Percentiles rank a stretch among this genome's conserved stretches.
phyloP scores from a whole-genome alignment of 331 rosid genomes.

The Rhamnella rubrinervis region DNA sequence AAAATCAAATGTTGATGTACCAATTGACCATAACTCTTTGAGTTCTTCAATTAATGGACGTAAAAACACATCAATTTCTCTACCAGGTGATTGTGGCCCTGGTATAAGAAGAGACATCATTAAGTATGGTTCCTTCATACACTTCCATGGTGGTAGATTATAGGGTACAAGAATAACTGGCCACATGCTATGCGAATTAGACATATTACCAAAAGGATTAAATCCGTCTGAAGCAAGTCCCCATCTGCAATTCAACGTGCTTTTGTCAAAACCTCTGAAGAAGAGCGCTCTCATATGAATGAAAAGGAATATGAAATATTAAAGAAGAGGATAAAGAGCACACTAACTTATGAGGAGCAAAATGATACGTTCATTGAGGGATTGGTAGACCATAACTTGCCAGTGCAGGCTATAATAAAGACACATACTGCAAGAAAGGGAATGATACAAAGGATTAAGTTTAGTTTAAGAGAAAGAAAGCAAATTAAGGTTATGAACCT shows the following conservation, averaged over 20 bases:
- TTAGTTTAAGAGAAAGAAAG: slow-evolving; percentile 75
- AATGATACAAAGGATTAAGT: slow-evolving; percentile 50
- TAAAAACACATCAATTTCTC: slow-evolving; percentile 13
- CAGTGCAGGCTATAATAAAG: slow-evolving; percentile 26
- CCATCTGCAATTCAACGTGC: slow-evolving; percentile 41
- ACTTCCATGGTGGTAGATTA: slow-evolving; percentile 18
- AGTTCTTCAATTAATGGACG: slow-evolving; percentile 8
- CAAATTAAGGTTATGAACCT: slow-evolving; percentile 64
- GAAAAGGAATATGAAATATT: slow-evolving; percentile 42
- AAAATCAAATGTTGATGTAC: neutral
- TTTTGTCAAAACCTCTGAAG: slow-evolving; percentile 58
- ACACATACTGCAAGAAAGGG: slow-evolving; percentile 23
- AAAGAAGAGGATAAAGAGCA: slow-evolving; percentile 23
- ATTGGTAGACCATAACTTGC: slow-evolving; percentile 35
- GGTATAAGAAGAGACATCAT: neutral
- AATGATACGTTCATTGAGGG: slow-evolving; percentile 31
- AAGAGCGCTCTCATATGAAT: slow-evolving; percentile 56
- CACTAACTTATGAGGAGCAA: slow-evolving; percentile 28
- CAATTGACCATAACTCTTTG: neutral
- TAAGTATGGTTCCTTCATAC: slow-evolving; percentile 6
- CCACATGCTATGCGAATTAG: neutral
- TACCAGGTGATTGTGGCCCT: neutral
- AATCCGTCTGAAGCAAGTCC: slow-evolving; percentile 1
- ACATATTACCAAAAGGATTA: neutral
- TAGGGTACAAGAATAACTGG: neutral